These are phyloP conservation scores for Cyberlindnera misumaiensis DNA, from an alignment of 805 yeast genomes.

Conservation along the genomic window DNA sequence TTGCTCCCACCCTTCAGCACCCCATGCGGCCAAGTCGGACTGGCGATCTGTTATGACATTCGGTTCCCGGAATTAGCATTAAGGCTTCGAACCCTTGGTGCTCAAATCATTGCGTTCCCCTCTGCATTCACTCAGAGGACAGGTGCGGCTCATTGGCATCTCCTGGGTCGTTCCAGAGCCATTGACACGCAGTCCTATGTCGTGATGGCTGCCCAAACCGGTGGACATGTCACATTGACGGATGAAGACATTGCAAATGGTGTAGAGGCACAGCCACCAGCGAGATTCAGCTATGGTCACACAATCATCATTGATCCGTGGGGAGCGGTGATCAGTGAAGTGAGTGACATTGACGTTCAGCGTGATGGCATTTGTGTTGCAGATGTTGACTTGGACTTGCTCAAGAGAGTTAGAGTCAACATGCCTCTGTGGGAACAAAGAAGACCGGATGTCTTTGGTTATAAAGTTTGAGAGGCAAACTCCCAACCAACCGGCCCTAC, in stretches of 20 bases:
- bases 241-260: slow-evolving; percentile 27
- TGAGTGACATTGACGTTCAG: slow-evolving; percentile 36
- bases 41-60: slow-evolving; percentile 79
- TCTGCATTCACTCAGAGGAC: slow-evolving; percentile 91
- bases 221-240: slow-evolving; percentile 42
- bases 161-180: slow-evolving; percentile 77
- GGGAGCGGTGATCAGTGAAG: slow-evolving; percentile 69
- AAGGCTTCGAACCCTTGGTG: slow-evolving; percentile 59
- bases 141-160: slow-evolving; percentile 87
- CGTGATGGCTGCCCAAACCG: slow-evolving; percentile 84
- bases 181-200: slow-evolving; percentile 84
- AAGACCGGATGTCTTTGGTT: slow-evolving; percentile 47
- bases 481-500: no score
- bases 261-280: slow-evolving; percentile 15
- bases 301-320: slow-evolving; percentile 86
- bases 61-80: slow-evolving; percentile 80
- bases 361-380: slow-evolving; percentile 48
- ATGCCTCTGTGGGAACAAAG: slow-evolving; percentile 80
- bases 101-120: slow-evolving; percentile 74
- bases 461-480: slow-evolving; percentile 9
- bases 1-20: slow-evolving; percentile 47
- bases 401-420: slow-evolving; percentile 48
- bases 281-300: slow-evolving; percentile 78
- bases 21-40: slow-evolving; percentile 60
- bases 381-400: slow-evolving; percentile 50